These are phyloP conservation scores for Colletotrichum tropicicola DNA, from an alignment of 2,329 filamentous ascomycete genomes.

Conservation along the genomic window DNA sequence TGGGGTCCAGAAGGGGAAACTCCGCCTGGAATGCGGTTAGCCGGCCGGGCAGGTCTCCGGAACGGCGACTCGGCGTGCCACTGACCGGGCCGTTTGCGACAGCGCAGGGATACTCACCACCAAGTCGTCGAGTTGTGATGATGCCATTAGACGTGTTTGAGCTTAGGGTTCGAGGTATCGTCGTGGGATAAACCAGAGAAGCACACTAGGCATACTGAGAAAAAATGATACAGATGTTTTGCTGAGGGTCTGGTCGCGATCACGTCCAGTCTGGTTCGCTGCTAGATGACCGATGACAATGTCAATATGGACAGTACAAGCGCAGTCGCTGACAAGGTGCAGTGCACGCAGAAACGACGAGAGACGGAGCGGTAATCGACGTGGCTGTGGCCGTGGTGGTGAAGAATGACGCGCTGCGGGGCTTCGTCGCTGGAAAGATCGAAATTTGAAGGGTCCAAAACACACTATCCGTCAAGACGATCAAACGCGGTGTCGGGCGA, in stretches of 20 bases:
- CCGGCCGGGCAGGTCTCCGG: background rate
- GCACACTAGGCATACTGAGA: conserved; percentile 22
- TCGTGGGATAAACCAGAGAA: conserved; percentile 12
- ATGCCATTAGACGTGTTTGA: background rate
- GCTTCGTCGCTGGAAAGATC: background rate
- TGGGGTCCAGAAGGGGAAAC: conserved; percentile 75
- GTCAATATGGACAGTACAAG: no score
- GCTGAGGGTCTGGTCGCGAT: background rate
- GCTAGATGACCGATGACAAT: no score
- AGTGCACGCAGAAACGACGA: background rate
- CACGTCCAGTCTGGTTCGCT: background rate
- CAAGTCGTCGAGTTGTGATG: conserved; percentile 21
- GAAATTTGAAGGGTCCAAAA: background rate
- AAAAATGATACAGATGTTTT: background rate
- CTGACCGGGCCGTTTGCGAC: no score
- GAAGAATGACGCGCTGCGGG: conserved; percentile 8
- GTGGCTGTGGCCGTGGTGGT: background rate
- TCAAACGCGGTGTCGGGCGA: background rate
- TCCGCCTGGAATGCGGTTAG: conserved; percentile 7
- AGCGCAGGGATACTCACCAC: conserved; percentile 29
- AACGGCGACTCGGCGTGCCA: background rate
- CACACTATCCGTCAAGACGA: background rate
- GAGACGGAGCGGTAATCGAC: background rate
- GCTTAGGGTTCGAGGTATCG: conserved; percentile 27
- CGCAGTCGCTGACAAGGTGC: no score